Percentiles rank a stretch among this genome's conserved stretches.
These are phyloP conservation scores for Tothia fuscella DNA, from an alignment of 2,329 filamentous ascomycete genomes.

Conservation along the genomic window DNA sequence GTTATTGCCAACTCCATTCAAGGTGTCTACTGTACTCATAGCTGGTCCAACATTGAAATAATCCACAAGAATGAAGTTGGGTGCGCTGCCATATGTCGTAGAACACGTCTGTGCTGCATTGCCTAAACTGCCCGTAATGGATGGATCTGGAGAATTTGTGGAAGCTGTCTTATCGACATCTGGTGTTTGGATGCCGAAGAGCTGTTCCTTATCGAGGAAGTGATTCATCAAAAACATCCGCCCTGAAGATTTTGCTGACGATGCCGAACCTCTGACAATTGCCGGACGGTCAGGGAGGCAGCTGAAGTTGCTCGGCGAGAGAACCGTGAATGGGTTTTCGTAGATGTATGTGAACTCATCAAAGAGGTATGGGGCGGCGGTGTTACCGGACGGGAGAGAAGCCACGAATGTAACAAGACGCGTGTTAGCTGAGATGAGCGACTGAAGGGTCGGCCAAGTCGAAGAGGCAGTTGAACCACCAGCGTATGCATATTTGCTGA, in stretches of 20 bases:
- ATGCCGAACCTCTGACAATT: constrained; percentile 33
- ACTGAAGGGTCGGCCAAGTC: constrained; percentile 60
- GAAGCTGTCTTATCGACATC: constrained; percentile 41
- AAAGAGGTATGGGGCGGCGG: constrained; percentile 44
- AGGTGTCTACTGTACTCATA: constrained; percentile 53
- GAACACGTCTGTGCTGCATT: constrained; percentile 26
- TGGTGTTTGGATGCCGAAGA: constrained; percentile 27
- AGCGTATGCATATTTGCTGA: constrained; percentile 47
- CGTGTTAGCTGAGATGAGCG: constrained; percentile 51
- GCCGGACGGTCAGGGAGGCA: constrained; percentile 59
- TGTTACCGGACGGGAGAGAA: constrained; percentile 25
- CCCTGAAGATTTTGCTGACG: constrained; percentile 41
- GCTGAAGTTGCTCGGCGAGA: constrained; percentile 51
- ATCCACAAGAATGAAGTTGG: constrained; percentile 68
- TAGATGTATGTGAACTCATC: constrained; percentile 56
- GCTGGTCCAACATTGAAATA: constrained; percentile 65
- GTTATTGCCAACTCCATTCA: constrained; percentile 44
- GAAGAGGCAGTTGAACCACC: constrained; percentile 33
- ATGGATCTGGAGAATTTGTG: constrained; percentile 46
- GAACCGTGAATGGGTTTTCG: constrained; percentile 60
- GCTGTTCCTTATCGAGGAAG: constrained; percentile 53
- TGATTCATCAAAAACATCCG: constrained; percentile 69
- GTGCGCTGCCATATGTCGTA: constrained; percentile 51
- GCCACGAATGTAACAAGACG: constrained; percentile 61
- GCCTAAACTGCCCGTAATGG: constrained; percentile 36